Conservation (phyloP, 306 rosid species). For the Carpinus viminea region DNA sequence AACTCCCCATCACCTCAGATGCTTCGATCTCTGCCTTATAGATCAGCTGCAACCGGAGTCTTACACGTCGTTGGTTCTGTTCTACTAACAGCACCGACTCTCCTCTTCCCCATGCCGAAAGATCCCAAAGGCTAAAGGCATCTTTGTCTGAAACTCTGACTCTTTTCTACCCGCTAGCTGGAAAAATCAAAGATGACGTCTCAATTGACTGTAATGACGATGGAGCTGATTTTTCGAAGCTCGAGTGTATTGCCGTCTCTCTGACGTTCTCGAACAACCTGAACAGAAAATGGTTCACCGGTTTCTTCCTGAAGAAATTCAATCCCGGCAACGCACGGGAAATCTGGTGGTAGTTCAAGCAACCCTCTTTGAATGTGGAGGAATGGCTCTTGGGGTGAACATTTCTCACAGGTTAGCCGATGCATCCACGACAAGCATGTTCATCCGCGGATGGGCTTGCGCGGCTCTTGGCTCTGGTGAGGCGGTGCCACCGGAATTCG, state of each 20-base stretch:
- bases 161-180: slow-evolving; percentile 46
- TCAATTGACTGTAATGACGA: slow-evolving; percentile 34
- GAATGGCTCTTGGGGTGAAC: slow-evolving; percentile 29
- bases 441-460: slow-evolving; percentile 34
- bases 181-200: slow-evolving; percentile 27
- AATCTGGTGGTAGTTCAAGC: slow-evolving; percentile 31
- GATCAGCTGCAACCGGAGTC: slow-evolving; percentile 17
- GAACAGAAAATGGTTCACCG: slow-evolving; percentile 9
- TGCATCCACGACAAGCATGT: background rate
- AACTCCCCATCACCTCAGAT: slow-evolving; percentile 15
- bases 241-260: slow-evolving; percentile 8
- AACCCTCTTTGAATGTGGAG: slow-evolving; percentile 41
- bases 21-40: slow-evolving; percentile 26
- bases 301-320: slow-evolving; percentile 14
- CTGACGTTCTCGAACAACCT: slow-evolving; percentile 32
- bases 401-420: slow-evolving; percentile 47
- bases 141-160: slow-evolving; percentile 33
- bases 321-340: background rate
- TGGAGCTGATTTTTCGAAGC: slow-evolving; percentile 40
- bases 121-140: slow-evolving; percentile 4
- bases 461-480: background rate
- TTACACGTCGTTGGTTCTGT: slow-evolving; percentile 10
- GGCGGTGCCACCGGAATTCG: background rate
- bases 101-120: background rate
- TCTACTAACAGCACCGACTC: slow-evolving; percentile 8